Percentiles rank a stretch among this genome's conserved stretches.
phyloP scores from a whole-genome alignment of 371 early-diverging fungal species.

The Mucor mucedo region DNA sequence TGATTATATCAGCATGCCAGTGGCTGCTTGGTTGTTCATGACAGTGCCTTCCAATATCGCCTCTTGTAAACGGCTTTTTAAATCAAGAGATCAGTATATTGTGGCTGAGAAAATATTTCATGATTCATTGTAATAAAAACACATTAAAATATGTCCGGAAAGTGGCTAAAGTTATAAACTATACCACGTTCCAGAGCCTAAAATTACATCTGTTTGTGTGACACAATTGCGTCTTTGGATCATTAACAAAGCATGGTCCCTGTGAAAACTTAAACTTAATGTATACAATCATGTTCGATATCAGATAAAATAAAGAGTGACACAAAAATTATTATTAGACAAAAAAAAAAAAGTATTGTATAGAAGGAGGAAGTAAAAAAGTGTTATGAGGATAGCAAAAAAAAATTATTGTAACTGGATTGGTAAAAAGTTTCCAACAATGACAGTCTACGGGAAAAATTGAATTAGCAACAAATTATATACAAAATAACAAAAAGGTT shows the following conservation, averaged over 20 bases:
- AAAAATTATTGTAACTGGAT: slow-evolving; percentile 50
- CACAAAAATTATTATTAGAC: not conserved
- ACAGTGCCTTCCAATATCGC: slow-evolving; percentile 60
- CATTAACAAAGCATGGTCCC: too few relatives aligned
- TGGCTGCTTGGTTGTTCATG: slow-evolving; percentile 59
- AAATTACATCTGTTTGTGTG: not conserved
- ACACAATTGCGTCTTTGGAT: too few relatives aligned
- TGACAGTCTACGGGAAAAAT: slow-evolving; percentile 57
- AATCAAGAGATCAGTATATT: slow-evolving; percentile 46
- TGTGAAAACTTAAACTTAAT: too few relatives aligned
- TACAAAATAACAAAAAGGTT: not conserved
- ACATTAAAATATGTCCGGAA: not conserved
- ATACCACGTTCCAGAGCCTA: too few relatives aligned
- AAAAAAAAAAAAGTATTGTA: not conserved
- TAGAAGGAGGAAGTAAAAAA: not conserved
- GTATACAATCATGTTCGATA: too few relatives aligned
- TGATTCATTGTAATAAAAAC: not conserved
- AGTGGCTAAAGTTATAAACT: not conserved
- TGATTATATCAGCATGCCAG: slow-evolving; percentile 50
- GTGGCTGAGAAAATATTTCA: slow-evolving; percentile 51
- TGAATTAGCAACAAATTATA: not conserved
- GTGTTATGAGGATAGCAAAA: not conserved
- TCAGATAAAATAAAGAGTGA: not conserved
- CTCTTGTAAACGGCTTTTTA: slow-evolving; percentile 46
- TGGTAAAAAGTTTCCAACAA: slow-evolving; percentile 87